Base-by-base conservation (phyloP, 176 grass and related monocot species). In the Oryza australiensis region DNA sequence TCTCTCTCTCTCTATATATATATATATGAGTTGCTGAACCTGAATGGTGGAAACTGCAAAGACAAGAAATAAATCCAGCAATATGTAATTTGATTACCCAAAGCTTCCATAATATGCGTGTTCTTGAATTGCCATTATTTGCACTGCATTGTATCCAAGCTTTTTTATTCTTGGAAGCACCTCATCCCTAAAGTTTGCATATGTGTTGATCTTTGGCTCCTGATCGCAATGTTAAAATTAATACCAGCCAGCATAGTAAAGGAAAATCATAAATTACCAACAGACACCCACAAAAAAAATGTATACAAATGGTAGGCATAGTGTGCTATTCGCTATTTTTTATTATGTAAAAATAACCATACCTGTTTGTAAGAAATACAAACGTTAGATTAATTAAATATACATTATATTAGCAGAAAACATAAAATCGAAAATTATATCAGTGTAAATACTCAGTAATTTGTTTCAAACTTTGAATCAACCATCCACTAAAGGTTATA, bases 41-140 rank as follows among this genome's bases (percentile, higher is more conserved):
- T 43, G 40, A 73, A 83, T 68, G 4, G n/a, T 26, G 29, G 7
- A 60, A 45, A 62, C 2, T 64, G 28, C 29, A 27, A 35, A 29
- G 66, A 22, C 4, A 18, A 57, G 9, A 62, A 76, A 65, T n/a
- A 28, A 30, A 83, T 65, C n/a, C 15, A 55, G 46, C 83, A 60
- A 60, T 60, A 1, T 60, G n/a, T 60, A n/a, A 60, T 60, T 55
- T 55, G 30, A 80, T 78, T 94, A 90, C 93, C 97, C 97, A 85
- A 99, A 99, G 78, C 97, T 99, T 66, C 87, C 97, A 83, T 99
- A 99, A 73, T 99, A 94, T 5, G 93, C 95, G 68, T 99, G 97
- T 62, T 99, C 97, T 82, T 99, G 97, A 79, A 99, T 96, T 80
- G 96, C 96, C 96, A 98, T 98, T 87, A 98, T 98, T 75, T 98